A percentile compares a stretch with the other conserved stretches of the same genome.
phyloP scores from a whole-genome alignment of 768 basidiomycete genomes.

The Saitozyma podzolica region DNA sequence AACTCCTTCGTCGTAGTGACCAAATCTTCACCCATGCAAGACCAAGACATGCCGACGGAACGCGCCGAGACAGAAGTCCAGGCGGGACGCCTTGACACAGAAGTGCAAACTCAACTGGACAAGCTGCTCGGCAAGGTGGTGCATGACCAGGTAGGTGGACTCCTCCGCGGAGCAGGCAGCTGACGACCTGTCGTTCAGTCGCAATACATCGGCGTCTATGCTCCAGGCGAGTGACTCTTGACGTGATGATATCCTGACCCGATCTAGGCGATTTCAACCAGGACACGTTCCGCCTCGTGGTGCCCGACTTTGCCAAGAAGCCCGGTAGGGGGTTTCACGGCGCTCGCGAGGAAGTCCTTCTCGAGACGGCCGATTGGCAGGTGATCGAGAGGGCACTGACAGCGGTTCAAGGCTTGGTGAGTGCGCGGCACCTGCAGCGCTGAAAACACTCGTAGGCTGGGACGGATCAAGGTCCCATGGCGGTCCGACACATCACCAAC shows the following conservation, averaged over 20 bases:
- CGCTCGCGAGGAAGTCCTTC: slow-evolving; percentile 8
- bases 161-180: no score
- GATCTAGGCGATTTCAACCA: slow-evolving; percentile 11
- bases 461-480: slow-evolving; percentile 2
- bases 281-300: slow-evolving; percentile 6
- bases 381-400: slow-evolving; percentile 6
- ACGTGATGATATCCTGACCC: background rate
- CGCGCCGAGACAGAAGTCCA: no score
- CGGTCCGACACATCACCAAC: slow-evolving; percentile 20
- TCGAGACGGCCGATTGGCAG: background rate
- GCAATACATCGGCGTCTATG: slow-evolving; percentile 9
- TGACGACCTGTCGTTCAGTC: background rate
- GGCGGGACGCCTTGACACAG: no score
- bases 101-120: no score
- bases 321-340: slow-evolving; percentile 13
- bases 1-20: no score
- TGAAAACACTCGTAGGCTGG: background rate
- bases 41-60: no score
- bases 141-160: no score
- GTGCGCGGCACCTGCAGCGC: background rate
- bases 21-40: no score
- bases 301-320: slow-evolving; percentile 1
- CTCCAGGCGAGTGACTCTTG: slow-evolving; percentile 1
- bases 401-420: slow-evolving; percentile 8
- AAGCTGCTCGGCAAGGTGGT: no score